A percentile compares a stretch with the other conserved stretches of the same genome.
Evolutionary conservation across 2,329 filamentous ascomycete genomes (phyloP).

Genomic region (Xenoacremonium recifei): DNA sequence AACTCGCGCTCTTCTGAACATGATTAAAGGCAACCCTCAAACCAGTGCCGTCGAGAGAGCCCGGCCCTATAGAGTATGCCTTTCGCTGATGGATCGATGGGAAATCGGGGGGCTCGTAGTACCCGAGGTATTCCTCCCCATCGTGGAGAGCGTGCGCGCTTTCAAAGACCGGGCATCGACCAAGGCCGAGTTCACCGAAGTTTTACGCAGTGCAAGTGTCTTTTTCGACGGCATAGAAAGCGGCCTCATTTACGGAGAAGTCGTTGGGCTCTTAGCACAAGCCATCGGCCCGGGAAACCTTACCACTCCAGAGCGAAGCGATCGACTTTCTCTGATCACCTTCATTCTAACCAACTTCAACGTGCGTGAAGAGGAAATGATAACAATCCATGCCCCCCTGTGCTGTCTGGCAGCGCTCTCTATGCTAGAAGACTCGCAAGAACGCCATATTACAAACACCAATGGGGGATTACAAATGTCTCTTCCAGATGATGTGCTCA

Average conservation of each 20-base stretch:
- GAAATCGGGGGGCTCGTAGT: constrained; percentile 91
- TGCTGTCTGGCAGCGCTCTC: constrained; percentile 58
- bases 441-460: constrained; percentile 28
- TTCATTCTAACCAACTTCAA: constrained; percentile 91
- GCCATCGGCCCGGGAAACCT: constrained; percentile 49
- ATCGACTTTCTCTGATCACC: constrained; percentile 69
- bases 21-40: constrained; percentile 57
- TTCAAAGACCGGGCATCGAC: constrained; percentile 66
- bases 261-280: constrained; percentile 66
- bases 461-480: constrained; percentile 31
- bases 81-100: constrained; percentile 98
- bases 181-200: constrained; percentile 77
- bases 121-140: constrained; percentile 82
- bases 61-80: constrained; percentile 83
- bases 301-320: constrained; percentile 48
- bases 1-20: constrained; percentile 69
- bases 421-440: constrained; percentile 57
- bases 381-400: constrained; percentile 79
- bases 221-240: constrained; percentile 99
- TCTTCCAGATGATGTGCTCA: constrained; percentile 35
- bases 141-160: constrained; percentile 73
- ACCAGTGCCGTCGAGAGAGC: constrained; percentile 60
- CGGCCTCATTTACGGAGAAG: constrained; percentile 84
- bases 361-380: constrained; percentile 93
- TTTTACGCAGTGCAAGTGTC: constrained; percentile 86